Conservation (phyloP, 1,284 basidiomycete species). For the Cryptococcus maquisensis region DNA sequence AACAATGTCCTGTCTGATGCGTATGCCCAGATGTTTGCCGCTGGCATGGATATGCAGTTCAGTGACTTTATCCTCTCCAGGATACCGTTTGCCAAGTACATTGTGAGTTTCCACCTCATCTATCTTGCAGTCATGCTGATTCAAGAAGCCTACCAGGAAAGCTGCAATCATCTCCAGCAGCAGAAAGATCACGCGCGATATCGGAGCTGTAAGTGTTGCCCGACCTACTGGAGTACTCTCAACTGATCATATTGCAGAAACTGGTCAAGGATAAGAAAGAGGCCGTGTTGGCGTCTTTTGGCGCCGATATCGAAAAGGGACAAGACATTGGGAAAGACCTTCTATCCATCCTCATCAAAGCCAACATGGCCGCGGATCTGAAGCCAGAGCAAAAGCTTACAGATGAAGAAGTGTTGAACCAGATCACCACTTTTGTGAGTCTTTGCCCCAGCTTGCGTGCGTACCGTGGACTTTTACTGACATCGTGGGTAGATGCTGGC, state of each 20-base stretch:
- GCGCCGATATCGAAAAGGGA: slow-evolving; percentile 42
- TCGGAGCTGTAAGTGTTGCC: slow-evolving; percentile 51
- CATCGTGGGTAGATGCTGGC: slow-evolving; percentile 34
- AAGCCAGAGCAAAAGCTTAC: slow-evolving; percentile 58
- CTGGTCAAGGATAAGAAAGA: slow-evolving; percentile 57
- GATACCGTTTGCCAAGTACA: slow-evolving; percentile 57
- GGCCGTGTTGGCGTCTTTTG: slow-evolving; percentile 31
- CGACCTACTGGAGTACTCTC: neutral
- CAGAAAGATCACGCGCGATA: slow-evolving; percentile 55
- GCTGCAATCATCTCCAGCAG: slow-evolving; percentile 46
- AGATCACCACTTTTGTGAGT: slow-evolving; percentile 69
- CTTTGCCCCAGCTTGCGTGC: neutral
- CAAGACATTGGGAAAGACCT: slow-evolving; percentile 52
- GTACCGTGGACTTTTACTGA: neutral
- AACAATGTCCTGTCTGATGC: slow-evolving; percentile 39
- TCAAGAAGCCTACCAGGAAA: slow-evolving; percentile 29
- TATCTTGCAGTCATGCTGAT: neutral
- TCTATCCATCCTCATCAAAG: slow-evolving; percentile 56
- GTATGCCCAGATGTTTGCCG: slow-evolving; percentile 34
- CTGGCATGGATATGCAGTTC: slow-evolving; percentile 48
- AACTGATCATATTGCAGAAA: slow-evolving; percentile 24
- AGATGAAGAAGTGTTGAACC: slow-evolving; percentile 63
- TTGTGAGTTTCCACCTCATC: slow-evolving; percentile 51
- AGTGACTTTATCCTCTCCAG: slow-evolving; percentile 59
- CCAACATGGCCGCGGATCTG: slow-evolving; percentile 58